Evolutionary conservation across 2,329 filamentous ascomycete species (phyloP).

Genomic region (Raffaelea arxii): DNA sequence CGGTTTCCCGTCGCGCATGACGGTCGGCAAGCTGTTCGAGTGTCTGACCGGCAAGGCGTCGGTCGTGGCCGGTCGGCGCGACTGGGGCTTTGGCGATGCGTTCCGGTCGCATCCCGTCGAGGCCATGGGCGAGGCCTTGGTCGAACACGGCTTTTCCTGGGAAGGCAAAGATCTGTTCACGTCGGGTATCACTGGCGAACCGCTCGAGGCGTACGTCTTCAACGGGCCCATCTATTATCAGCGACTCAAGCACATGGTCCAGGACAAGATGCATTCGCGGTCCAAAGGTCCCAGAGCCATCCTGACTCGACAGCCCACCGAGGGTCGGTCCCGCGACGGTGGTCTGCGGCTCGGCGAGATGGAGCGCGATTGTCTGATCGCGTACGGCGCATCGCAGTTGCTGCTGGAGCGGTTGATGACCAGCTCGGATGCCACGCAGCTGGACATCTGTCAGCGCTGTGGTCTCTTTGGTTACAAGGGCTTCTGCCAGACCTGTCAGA

Average conservation of each 20-base stretch:
- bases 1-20: conserved; percentile 99
- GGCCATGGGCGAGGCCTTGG: conserved; percentile 77
- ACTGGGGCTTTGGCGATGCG: conserved; percentile 75
- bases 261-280: conserved; percentile 98
- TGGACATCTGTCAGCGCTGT: conserved; percentile 90
- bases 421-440: conserved; percentile 77
- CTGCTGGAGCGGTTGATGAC: conserved; percentile 91
- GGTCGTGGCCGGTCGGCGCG: conserved; percentile 71
- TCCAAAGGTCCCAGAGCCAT: conserved; percentile 84
- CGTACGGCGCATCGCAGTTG: conserved; percentile 89
- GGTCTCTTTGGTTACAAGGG: conserved; percentile 93
- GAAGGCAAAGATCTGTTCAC: conserved; percentile 97
- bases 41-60: conserved; percentile 91
- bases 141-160: conserved; percentile 88
- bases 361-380: conserved; percentile 97
- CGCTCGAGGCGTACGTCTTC: conserved; percentile 92
- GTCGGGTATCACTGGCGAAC: conserved; percentile 87
- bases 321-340: conserved; percentile 86
- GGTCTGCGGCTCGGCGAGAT: conserved; percentile 93
- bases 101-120: conserved; percentile 78
- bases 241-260: conserved; percentile 99
- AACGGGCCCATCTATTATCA: conserved; percentile 99
- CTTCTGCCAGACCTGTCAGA: conserved; percentile 89
- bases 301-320: conserved; percentile 88
- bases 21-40: conserved; percentile 94